Percentiles rank a stretch among this genome's conserved stretches.
phyloP scores from a whole-genome alignment of 306 rosid species.

The Rosa persica region DNA sequence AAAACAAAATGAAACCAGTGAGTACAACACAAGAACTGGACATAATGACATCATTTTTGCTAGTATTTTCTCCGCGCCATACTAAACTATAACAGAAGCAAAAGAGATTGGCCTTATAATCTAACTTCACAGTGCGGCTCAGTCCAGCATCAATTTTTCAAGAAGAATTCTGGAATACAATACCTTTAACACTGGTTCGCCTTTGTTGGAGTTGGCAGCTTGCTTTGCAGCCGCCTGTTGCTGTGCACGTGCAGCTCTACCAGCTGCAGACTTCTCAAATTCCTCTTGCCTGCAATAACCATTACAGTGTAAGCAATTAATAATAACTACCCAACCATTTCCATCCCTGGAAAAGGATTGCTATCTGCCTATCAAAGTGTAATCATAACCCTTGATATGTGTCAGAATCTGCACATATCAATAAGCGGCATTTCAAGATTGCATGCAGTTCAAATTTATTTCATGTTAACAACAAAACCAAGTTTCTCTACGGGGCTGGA shows the following conservation, averaged over 20 bases:
- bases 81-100: background rate
- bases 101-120: background rate
- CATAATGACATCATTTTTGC: background rate
- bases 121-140: background rate
- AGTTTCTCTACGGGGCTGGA: no score
- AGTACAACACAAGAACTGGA: background rate
- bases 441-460: background rate
- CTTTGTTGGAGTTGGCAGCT: slow-evolving; percentile 57
- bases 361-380: background rate
- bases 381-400: background rate
- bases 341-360: background rate
- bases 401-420: background rate
- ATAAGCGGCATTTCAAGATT: no score
- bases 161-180: slow-evolving; percentile 18
- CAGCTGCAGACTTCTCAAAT: slow-evolving; percentile 80
- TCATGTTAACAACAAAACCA: background rate
- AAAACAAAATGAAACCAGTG: background rate
- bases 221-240: slow-evolving; percentile 62
- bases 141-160: slow-evolving; percentile 14
- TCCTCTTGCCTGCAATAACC: slow-evolving; percentile 70
- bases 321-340: background rate
- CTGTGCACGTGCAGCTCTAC: slow-evolving; percentile 84
- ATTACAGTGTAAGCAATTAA: slow-evolving; percentile 21
- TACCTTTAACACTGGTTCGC: slow-evolving; percentile 72
- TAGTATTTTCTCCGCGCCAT: background rate